Conservation (phyloP, 495 filamentous ascomycete species). For the Hypoxylon crocopeplum region DNA sequence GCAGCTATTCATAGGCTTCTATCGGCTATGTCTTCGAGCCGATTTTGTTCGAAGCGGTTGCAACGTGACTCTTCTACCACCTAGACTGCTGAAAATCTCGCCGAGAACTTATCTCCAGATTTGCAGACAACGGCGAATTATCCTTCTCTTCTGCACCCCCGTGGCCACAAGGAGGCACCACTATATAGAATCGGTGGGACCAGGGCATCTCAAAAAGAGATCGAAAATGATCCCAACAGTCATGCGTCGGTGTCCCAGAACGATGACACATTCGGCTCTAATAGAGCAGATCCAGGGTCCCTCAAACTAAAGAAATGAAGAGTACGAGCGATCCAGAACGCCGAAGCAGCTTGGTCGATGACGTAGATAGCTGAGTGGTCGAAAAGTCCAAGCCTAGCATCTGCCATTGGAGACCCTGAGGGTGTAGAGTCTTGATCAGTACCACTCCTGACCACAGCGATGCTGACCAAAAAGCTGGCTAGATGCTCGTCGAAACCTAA, state of each 20-base stretch:
- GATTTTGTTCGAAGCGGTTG: slow-evolving; percentile 1
- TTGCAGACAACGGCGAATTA: not conserved
- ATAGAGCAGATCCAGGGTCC: slow-evolving; percentile 18
- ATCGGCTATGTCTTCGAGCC: slow-evolving; percentile 17
- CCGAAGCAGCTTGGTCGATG: slow-evolving; percentile 26
- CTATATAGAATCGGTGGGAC: slow-evolving; percentile 29
- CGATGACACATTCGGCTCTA: slow-evolving; percentile 3
- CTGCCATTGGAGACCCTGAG: not conserved
- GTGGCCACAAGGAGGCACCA: slow-evolving; percentile 7
- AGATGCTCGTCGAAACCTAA: not conserved
- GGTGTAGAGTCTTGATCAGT: slow-evolving; percentile 5
- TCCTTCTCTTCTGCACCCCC: not conserved
- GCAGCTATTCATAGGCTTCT: slow-evolving; percentile 25
- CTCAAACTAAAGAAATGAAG: slow-evolving; percentile 34
- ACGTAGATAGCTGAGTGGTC: slow-evolving; percentile 17
- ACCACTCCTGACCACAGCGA: slow-evolving; percentile 5
- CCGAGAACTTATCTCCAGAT: not conserved
- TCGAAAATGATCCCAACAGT: slow-evolving; percentile 5
- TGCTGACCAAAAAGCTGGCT: slow-evolving; percentile 5
- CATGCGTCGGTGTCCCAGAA: slow-evolving; percentile 3
- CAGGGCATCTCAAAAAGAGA: slow-evolving; percentile 8
- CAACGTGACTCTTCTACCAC: not conserved
- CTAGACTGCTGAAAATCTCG: not conserved
- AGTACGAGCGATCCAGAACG: slow-evolving; percentile 23
- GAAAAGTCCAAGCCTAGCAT: slow-evolving; percentile 3